phyloP scores from a whole-genome alignment of 1,139 yeast genomes.

The Hanseniaspora gamundiae region DNA sequence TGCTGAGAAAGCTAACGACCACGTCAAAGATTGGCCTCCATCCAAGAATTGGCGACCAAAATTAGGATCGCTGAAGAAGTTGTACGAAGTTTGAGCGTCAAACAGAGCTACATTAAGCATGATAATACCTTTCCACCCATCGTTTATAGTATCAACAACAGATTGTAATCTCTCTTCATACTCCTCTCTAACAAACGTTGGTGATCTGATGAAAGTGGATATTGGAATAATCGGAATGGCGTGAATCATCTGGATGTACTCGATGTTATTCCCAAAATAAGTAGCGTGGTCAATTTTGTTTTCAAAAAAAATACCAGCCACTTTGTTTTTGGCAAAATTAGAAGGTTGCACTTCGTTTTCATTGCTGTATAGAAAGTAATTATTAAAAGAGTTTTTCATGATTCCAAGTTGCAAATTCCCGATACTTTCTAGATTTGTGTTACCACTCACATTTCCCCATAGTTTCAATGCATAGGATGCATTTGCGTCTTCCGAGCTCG shows the following conservation, averaged over 20 bases:
- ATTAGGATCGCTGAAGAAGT: slow-evolving; percentile 45
- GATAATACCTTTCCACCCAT: slow-evolving; percentile 85
- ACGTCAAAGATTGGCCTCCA: slow-evolving; percentile 79
- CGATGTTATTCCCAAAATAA: slow-evolving; percentile 62
- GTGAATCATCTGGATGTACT: slow-evolving; percentile 91
- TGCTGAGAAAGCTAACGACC: slow-evolving; percentile 46
- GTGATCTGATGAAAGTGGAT: slow-evolving; percentile 60
- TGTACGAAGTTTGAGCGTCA: slow-evolving; percentile 56
- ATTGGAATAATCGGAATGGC: slow-evolving; percentile 87
- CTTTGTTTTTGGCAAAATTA: slow-evolving; percentile 38
- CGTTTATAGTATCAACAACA: slow-evolving; percentile 43
- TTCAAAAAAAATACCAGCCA: slow-evolving; percentile 68
- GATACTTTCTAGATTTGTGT: slow-evolving; percentile 39
- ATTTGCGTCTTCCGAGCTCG: slow-evolving; percentile 66
- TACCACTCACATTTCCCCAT: slow-evolving; percentile 52
- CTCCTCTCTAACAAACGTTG: slow-evolving; percentile 64
- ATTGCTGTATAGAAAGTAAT: slow-evolving; percentile 44
- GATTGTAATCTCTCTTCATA: slow-evolving; percentile 46
- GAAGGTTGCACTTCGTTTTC: slow-evolving; percentile 41
- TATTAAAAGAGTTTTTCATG: slow-evolving; percentile 44
- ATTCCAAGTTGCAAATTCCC: slow-evolving; percentile 53
- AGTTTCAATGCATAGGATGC: slow-evolving; percentile 58
- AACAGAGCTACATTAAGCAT: slow-evolving; percentile 66
- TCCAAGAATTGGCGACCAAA: slow-evolving; percentile 54
- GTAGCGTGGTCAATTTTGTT: slow-evolving; percentile 89